Evolutionary conservation across 208 protist genomes (phyloP), one percentile per base, ranked within the genome.

Genomic region (Acanthamoeba castellanii): DNA sequence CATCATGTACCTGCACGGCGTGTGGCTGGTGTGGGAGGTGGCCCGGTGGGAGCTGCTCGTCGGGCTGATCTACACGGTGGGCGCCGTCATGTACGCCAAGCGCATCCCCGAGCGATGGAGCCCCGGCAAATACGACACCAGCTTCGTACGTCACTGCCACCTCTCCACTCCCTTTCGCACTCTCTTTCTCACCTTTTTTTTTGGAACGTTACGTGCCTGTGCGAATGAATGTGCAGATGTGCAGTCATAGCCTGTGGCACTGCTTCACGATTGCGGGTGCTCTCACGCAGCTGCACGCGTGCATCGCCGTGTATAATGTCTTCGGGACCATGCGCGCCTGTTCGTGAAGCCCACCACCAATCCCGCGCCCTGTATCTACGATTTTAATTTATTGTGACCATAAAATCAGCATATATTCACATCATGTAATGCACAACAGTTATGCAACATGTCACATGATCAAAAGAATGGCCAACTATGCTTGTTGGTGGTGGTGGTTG

Each of bases 41-140:
- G 82, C 82, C 20, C 57, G 82, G n/a, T 70, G 82, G 82, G 82
- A 90, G n/a, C 82, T 90, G 25, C 52, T 90, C 7, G 57, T 90
- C 8, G 82, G 82, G 9, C 47, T 90, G 45, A 59, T 90, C 82
- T 90, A 90, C 82, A 68, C 82, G 1, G 64, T 18, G 7, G 82
- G 82, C 20, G 82, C 82, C 82, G n/a, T 47, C 82, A 59, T 90
- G 6, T 90, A 90, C 52, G 82, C 57, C 52, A 90, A 59, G 27
- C 82, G 82, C 82, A 90, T 90, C 57, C 82, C 82, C 57, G 82
- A 90, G 30, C 42, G 82, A 14, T 90, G 82, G 82, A 34, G 27
- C 57, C 82, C 82, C 9, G 82, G 82, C 57, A 9, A 68, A 34
- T 90, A 70, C n/a, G 82, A 90, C 82, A 37, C 27, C 32, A 82